Evolutionary conservation across 2,329 filamentous ascomycete species (phyloP), one percentile per base, ranked within the genome.

Genomic region (Beauveria varroae): DNA sequence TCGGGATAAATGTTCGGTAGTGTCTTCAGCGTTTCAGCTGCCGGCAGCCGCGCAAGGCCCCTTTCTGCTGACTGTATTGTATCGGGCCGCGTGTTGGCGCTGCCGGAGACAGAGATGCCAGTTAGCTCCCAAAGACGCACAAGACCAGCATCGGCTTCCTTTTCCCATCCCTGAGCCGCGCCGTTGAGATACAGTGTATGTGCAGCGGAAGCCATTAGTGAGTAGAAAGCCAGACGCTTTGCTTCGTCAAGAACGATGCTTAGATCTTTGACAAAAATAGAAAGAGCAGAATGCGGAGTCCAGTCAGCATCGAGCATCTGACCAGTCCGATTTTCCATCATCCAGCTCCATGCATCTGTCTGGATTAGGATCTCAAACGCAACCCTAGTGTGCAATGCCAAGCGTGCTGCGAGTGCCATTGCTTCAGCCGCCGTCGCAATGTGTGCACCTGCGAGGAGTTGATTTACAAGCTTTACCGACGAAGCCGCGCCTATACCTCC

Each of bases 401-500:
- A 73, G 10, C 76, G 75, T 3, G 79, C 79, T 2, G 79, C 82
- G 56, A 86, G 77, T 0, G 81, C 80, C 75, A 85, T 82, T 0
- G 80, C 81, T 69, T 86, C 84, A 18, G 77, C 78, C 3, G 81
- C 76, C 0, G 79, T 73, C 9, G 81, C 76, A 52, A 86, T 84
- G 67, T 86, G 82, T 5, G 84, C 80, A 1, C 81, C 83, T 0
- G 81, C 81, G 47, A 86, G 78, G 5, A 85, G 76, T 65, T 85
- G 81, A 67, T 85, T 81, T 55, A 85, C 78, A 53, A 85, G 78
- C 66, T 85, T 85, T 66, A 83, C 79, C 22, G 83, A 84, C 10
- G 78, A 81, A 5, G 81, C 81, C 5, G 76, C 76, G 28, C 79
- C 79, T 52, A 84, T 73, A 1, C 77, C 80, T 2, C 82, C 82